phyloP scores from a whole-genome alignment of 345 rosid species.

The Sonneratia caseolaris region DNA sequence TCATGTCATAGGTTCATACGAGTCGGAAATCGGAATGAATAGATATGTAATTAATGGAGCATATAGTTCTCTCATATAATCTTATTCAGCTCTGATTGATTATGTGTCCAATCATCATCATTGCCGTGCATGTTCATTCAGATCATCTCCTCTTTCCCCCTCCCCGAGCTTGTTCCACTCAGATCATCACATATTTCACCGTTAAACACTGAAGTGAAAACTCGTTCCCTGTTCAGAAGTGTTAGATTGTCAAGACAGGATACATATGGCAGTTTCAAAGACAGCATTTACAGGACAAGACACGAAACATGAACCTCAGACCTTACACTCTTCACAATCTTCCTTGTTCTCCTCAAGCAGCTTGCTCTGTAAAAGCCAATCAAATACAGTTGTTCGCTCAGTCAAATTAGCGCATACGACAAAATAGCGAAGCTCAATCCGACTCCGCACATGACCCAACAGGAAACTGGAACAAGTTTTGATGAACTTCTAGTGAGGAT shows the following conservation, averaged over 20 bases:
- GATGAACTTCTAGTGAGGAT: background rate
- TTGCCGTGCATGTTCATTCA: too few relatives aligned
- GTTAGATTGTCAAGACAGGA: background rate
- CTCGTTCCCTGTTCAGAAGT: background rate
- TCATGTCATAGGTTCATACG: too few relatives aligned
- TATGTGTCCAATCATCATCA: too few relatives aligned
- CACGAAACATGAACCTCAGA: background rate
- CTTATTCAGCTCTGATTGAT: too few relatives aligned
- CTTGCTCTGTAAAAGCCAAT: background rate
- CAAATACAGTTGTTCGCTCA: background rate
- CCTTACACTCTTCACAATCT: background rate
- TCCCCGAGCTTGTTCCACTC: too few relatives aligned
- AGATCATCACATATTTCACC: too few relatives aligned
- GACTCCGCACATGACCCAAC: background rate
- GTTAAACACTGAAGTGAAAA: background rate
- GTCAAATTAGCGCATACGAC: background rate
- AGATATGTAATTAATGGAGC: too few relatives aligned
- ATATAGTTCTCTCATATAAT: too few relatives aligned
- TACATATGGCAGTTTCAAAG: background rate
- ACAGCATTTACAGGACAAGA: background rate
- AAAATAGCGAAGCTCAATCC: background rate
- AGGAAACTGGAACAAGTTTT: background rate
- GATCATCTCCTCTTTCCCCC: too few relatives aligned
- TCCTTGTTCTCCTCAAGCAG: constrained; percentile 1
- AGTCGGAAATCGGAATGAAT: too few relatives aligned